phyloP scores from a whole-genome alignment of 768 basidiomycete species.

The Hemileccinum rubropunctum region DNA sequence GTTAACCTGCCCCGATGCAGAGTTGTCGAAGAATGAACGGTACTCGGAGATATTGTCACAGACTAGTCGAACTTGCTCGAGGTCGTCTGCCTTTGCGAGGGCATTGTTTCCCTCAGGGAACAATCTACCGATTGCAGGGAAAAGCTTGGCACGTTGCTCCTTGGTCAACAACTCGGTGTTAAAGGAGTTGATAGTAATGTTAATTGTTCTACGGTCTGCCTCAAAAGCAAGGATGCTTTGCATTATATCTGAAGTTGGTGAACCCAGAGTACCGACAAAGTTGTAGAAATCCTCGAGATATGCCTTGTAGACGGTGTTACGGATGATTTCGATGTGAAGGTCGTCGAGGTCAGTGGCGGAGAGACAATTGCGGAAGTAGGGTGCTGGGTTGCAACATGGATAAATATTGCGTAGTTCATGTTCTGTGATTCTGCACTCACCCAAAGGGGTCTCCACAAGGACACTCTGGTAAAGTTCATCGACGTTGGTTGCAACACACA shows the following conservation, averaged over 20 bases:
- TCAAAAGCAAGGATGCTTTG: constrained; percentile 89
- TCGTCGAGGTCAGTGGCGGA: constrained; percentile 96
- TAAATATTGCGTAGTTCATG: constrained; percentile 1
- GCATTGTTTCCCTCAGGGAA: constrained; percentile 96
- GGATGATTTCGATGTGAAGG: constrained; percentile 99
- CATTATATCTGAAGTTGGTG: constrained; percentile 92
- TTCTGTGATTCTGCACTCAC: constrained; percentile 44
- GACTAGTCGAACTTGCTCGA: constrained; percentile 86
- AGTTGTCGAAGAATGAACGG: constrained; percentile 79
- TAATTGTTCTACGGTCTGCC: constrained; percentile 94
- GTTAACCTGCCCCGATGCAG: constrained; percentile 34
- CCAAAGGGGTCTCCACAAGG: constrained; percentile 94
- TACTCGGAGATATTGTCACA: constrained; percentile 91
- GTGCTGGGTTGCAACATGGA: constrained; percentile 45
- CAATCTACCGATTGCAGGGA: constrained; percentile 89
- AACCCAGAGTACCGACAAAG: constrained; percentile 75
- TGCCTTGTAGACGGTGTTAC: constrained; percentile 97
- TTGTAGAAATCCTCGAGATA: constrained; percentile 97
- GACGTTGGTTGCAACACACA: constrained; percentile 98
- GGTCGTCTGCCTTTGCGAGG: constrained; percentile 90
- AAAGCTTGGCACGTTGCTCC: constrained; percentile 91
- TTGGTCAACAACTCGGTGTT: constrained; percentile 92
- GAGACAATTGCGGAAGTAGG: constrained; percentile 95
- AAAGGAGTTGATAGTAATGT: constrained; percentile 99
- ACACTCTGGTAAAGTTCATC: constrained; percentile 98